Evolutionary conservation across 2,329 filamentous ascomycete species (phyloP).

Genomic region (Salinomyces thailandicus): DNA sequence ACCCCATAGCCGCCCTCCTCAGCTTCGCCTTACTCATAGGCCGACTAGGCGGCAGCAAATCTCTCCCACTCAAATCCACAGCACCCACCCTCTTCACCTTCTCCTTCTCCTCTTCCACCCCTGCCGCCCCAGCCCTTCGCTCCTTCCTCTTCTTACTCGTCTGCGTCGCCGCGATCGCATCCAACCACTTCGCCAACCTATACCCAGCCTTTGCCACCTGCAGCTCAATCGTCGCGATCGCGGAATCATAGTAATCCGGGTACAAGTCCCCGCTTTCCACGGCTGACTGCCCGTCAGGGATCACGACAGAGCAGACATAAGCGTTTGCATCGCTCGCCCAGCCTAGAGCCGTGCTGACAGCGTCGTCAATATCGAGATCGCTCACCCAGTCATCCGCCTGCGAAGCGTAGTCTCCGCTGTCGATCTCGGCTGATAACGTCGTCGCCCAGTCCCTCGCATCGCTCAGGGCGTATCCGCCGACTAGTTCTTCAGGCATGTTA

Average conservation of each 20-base stretch:
- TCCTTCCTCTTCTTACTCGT: too few species aligned
- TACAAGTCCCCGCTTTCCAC: slow-evolving; percentile 30
- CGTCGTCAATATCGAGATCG: slow-evolving; percentile 28
- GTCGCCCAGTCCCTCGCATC: slow-evolving; percentile 31
- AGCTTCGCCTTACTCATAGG: slow-evolving; percentile 15
- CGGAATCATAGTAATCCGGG: slow-evolving; percentile 23
- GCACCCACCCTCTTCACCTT: too few species aligned
- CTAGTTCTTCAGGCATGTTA: slow-evolving; percentile 33
- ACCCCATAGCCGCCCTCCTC: slow-evolving; percentile 16
- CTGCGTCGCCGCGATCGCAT: slow-evolving; percentile 29
- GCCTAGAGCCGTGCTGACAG: slow-evolving; percentile 27
- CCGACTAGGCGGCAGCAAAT: slow-evolving; percentile 11
- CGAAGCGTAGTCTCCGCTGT: slow-evolving; percentile 29
- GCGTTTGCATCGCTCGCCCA: slow-evolving; percentile 36
- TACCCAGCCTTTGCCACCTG: slow-evolving; percentile 36
- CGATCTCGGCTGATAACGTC: slow-evolving; percentile 28
- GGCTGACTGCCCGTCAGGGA: slow-evolving; percentile 29
- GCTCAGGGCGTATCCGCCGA: slow-evolving; percentile 29
- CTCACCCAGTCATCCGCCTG: slow-evolving; percentile 27
- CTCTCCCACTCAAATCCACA: slow-evolving; percentile 8
- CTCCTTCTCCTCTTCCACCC: too few species aligned
- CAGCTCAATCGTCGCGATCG: slow-evolving; percentile 30
- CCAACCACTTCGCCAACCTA: slow-evolving; percentile 27
- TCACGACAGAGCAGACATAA: slow-evolving; percentile 33
- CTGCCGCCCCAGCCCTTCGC: too few species aligned